These are phyloP conservation scores for Babesia gibsoni DNA, from an alignment of 169 alveolate species.

Conservation along the genomic window DNA sequence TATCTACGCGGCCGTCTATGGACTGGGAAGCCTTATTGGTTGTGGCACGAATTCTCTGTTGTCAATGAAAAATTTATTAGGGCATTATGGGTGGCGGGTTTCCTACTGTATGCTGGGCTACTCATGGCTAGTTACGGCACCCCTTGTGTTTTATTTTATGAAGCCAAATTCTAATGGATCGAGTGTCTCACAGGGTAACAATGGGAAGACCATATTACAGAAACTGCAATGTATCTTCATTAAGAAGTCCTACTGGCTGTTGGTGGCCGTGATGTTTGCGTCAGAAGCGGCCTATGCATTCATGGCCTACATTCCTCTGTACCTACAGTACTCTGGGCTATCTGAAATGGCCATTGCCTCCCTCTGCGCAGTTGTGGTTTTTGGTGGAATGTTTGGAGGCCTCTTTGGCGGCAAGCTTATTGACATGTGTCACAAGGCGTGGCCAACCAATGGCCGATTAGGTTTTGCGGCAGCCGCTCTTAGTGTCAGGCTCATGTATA, in stretches of 20 bases:
- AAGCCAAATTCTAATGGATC: too few relatives aligned
- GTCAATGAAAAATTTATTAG: neutral
- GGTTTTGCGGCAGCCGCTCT: conserved; percentile 75
- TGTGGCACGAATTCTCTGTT: neutral
- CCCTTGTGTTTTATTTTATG: neutral
- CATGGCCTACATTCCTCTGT: conserved; percentile 83
- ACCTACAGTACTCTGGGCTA: conserved; percentile 85
- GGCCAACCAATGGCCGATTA: conserved; percentile 83
- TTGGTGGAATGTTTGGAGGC: conserved; percentile 88
- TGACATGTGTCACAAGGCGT: conserved; percentile 76
- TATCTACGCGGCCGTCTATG: conserved; percentile 16
- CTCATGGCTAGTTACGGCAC: neutral
- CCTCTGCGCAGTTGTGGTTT: conserved; percentile 76
- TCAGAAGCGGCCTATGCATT: conserved; percentile 90
- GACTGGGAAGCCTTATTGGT: conserved; percentile 41
- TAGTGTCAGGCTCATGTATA: conserved; percentile 68
- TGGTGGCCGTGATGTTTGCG: conserved; percentile 59
- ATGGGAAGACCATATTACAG: too few relatives aligned
- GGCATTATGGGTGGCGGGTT: conserved; percentile 41
- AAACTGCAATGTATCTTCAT: too few relatives aligned
- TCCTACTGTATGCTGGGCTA: conserved; percentile 18
- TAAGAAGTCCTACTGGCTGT: conserved; percentile 22
- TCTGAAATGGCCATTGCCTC: conserved; percentile 81
- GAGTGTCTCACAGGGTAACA: too few relatives aligned
- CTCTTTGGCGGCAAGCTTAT: conserved; percentile 85